These are phyloP conservation scores for Huntiella savannae DNA, from an alignment of 2,329 filamentous ascomycete species.

Conservation along the genomic window DNA sequence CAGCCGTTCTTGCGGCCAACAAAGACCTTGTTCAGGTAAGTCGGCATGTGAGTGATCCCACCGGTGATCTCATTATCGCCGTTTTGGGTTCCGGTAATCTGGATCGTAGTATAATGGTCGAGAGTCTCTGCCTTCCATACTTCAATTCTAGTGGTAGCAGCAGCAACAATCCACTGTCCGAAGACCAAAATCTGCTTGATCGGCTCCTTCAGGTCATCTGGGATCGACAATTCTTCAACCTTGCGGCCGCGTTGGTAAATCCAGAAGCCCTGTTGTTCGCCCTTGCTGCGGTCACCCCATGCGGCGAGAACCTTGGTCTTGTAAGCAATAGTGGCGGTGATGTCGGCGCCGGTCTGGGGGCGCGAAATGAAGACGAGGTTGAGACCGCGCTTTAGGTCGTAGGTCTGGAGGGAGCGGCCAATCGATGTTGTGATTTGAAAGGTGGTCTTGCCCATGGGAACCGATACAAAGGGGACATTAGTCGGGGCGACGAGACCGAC, in stretches of 20 bases:
- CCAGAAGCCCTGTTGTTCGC: slow-evolving; percentile 54
- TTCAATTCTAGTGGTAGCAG: slow-evolving; percentile 55
- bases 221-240: slow-evolving; percentile 53
- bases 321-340: slow-evolving; percentile 77
- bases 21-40: slow-evolving; percentile 90
- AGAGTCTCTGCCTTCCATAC: slow-evolving; percentile 72
- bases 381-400: slow-evolving; percentile 76
- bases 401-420: slow-evolving; percentile 79
- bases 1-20: slow-evolving; percentile 72
- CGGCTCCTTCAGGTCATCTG: slow-evolving; percentile 45
- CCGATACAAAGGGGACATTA: slow-evolving; percentile 68
- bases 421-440: slow-evolving; percentile 96
- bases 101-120: slow-evolving; percentile 80
- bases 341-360: slow-evolving; percentile 68
- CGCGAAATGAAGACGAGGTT: slow-evolving; percentile 86
- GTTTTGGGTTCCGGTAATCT: slow-evolving; percentile 34
- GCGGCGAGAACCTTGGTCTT: slow-evolving; percentile 77
- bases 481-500: slow-evolving; percentile 87
- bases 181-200: slow-evolving; percentile 65
- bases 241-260: slow-evolving; percentile 82
- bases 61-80: slow-evolving; percentile 54
- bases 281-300: slow-evolving; percentile 47
- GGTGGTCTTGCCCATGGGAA: slow-evolving; percentile 79
- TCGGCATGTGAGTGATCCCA: slow-evolving; percentile 73
- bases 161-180: slow-evolving; percentile 79